phyloP scores from a whole-genome alignment of 2,329 filamentous ascomycete species.

The Elsinoe batatas region DNA sequence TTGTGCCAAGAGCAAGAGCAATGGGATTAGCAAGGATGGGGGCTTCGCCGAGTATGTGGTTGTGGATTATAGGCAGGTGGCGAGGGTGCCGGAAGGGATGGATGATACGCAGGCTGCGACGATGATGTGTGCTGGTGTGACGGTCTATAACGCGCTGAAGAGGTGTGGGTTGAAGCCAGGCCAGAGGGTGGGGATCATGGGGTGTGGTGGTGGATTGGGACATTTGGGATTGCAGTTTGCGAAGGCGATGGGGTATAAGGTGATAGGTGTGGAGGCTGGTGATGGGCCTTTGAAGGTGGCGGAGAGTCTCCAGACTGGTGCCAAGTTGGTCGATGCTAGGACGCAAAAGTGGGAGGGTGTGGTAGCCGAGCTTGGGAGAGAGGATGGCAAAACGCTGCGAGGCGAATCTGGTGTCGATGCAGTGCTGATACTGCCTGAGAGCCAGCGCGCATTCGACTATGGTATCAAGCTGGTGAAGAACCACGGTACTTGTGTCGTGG shows the following conservation, averaged over 20 bases:
- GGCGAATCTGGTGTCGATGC: conserved; percentile 38
- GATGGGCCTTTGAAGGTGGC: conserved; percentile 30
- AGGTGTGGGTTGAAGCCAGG: conserved; percentile 25
- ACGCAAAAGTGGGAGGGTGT: conserved; percentile 24
- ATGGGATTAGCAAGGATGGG: conserved; percentile 28
- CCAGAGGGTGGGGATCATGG: conserved; percentile 32
- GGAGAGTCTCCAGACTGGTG: conserved; percentile 24
- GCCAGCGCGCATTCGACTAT: conserved; percentile 39
- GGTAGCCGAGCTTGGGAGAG: conserved; percentile 27
- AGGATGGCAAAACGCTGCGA: conserved; percentile 27
- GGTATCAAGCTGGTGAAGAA: conserved; percentile 35
- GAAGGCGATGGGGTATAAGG: conserved; percentile 27
- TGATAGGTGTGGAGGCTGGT: conserved; percentile 32
- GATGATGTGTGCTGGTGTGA: conserved; percentile 37
- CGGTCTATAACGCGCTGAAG: conserved; percentile 34
- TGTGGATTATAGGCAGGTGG: conserved; percentile 33
- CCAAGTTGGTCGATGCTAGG: conserved; percentile 33
- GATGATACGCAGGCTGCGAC: conserved; percentile 31
- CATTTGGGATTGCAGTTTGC: conserved; percentile 27
- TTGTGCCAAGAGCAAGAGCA: conserved; percentile 27
- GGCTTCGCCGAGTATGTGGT: conserved; percentile 37
- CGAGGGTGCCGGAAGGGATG: conserved; percentile 27
- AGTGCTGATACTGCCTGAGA: conserved; percentile 39
- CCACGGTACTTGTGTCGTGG: conserved; percentile 38
- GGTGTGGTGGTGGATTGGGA: conserved; percentile 28